These are phyloP conservation scores for Noccaea caerulescens DNA, from an alignment of 345 rosid genomes.

Conservation along the genomic window DNA sequence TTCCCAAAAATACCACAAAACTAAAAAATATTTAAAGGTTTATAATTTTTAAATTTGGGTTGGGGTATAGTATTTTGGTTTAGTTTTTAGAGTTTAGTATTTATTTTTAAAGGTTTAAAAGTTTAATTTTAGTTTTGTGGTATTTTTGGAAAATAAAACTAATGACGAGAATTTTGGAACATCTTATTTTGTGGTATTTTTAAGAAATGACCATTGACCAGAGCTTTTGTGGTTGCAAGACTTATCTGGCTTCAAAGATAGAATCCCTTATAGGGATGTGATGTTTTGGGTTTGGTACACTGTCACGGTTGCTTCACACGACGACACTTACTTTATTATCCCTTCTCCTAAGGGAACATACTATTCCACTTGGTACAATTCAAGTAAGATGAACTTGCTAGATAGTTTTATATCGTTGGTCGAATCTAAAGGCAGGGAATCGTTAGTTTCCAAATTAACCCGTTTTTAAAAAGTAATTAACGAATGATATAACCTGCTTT, in stretches of 20 bases:
- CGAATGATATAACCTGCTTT: not conserved
- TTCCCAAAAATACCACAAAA: too few species aligned
- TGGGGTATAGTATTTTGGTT: too few species aligned
- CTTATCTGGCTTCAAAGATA: conserved; percentile 12
- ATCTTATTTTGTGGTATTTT: too few species aligned
- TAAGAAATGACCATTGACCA: conserved; percentile 32
- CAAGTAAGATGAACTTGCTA: conserved; percentile 8
- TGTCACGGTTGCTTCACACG: conserved; percentile 64
- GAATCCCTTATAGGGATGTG: conserved; percentile 50
- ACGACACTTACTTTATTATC: conserved; percentile 49
- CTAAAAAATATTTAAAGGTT: too few species aligned
- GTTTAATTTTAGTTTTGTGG: too few species aligned
- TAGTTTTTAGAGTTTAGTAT: too few species aligned
- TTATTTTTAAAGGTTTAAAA: too few species aligned
- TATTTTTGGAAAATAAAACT: too few species aligned
- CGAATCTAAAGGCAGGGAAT: not conserved
- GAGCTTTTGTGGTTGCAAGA: conserved; percentile 31
- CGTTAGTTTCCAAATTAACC: not conserved
- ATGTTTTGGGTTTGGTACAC: conserved; percentile 52
- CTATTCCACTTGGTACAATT: conserved; percentile 31
- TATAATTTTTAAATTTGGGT: too few species aligned
- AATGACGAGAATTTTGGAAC: too few species aligned
- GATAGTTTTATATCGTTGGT: conserved; percentile 12
- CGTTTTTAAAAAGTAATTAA: not conserved
- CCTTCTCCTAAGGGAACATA: conserved; percentile 36